Evolutionary conservation across 2,329 filamentous ascomycete genomes (phyloP).

Genomic region (Lachnellula occidentalis): DNA sequence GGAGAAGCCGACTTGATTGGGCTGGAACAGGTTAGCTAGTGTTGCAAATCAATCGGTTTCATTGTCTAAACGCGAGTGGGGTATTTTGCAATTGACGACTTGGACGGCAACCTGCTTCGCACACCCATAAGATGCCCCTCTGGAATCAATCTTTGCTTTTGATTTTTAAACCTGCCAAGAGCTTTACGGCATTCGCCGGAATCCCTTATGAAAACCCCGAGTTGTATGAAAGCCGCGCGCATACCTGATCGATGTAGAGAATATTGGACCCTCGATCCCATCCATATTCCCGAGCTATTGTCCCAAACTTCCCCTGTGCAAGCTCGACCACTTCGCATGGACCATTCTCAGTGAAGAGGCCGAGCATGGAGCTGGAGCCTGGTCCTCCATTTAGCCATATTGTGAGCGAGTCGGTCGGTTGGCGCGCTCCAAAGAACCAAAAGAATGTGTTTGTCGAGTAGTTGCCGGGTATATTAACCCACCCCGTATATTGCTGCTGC

Average conservation of each 20-base stretch:
- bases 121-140: not conserved
- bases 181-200: not conserved
- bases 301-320: conserved; percentile 45
- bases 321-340: conserved; percentile 46
- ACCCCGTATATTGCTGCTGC: conserved; percentile 67
- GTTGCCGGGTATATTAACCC: conserved; percentile 55
- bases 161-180: not conserved
- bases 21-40: conserved; percentile 41
- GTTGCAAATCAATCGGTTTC: not conserved
- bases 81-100: not conserved
- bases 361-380: conserved; percentile 58
- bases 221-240: conserved; percentile 10
- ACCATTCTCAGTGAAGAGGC: conserved; percentile 57
- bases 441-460: conserved; percentile 46
- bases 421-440: conserved; percentile 42
- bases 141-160: not conserved
- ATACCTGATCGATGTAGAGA: conserved; percentile 47
- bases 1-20: conserved; percentile 65
- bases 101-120: not conserved
- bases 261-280: conserved; percentile 59
- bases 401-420: conserved; percentile 45
- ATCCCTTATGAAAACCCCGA: not conserved
- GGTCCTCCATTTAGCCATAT: conserved; percentile 66
- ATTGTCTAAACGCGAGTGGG: not conserved
- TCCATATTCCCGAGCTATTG: conserved; percentile 54